Base-by-base conservation (phyloP, 495 filamentous ascomycete genomes). In the Penicillium roqueforti region DNA sequence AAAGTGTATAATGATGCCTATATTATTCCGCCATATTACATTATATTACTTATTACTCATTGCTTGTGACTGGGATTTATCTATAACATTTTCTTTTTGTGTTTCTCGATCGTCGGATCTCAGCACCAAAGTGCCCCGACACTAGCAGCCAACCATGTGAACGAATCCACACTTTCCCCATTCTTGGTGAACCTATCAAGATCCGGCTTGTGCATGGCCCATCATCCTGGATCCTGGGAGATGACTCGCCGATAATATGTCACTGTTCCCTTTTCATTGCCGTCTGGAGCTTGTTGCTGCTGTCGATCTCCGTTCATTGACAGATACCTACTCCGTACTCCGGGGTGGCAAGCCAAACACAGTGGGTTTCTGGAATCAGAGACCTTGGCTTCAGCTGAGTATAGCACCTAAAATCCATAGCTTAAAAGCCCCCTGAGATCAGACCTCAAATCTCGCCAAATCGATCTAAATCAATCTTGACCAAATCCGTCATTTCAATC, bases 61-160 rank as follows among this genome's bases (percentile, higher is more conserved):
- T n/a, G n/a, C n/a, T n/a, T n/a, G n/a, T n/a, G n/a, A n/a, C n/a
- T n/a, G n/a, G n/a, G n/a, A n/a, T n/a, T n/a, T 20, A 44, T 44
- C 39, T 52, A 22, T 52, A 53, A 41, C 36, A 53, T 47, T 39
- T 23, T 47, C 32, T 23, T 36, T 47, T 28, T 37, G 23, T 39
- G 39, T 54, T 54, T 32, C 39, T 60, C 55, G 63, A 66, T 61
- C 60, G 26, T 25, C 63, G 63, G 63, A 66, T 66, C 63, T 66
- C 32, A 45, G 34, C 14, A 25, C 11, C 32, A 57, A 52, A 32
- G 55, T 63, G 57, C 55, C 60, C 63, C 60, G 63, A 37, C 47
- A 47, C 60, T 61, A 63, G 57, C 36, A 29, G 40, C 63, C 57
- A 66, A 60, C 58, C 39, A 56, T 28, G 48, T 50, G 40, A 52